phyloP scores from a whole-genome alignment of 169 alveolate genomes.

The Amoebophrya sp. region DNA sequence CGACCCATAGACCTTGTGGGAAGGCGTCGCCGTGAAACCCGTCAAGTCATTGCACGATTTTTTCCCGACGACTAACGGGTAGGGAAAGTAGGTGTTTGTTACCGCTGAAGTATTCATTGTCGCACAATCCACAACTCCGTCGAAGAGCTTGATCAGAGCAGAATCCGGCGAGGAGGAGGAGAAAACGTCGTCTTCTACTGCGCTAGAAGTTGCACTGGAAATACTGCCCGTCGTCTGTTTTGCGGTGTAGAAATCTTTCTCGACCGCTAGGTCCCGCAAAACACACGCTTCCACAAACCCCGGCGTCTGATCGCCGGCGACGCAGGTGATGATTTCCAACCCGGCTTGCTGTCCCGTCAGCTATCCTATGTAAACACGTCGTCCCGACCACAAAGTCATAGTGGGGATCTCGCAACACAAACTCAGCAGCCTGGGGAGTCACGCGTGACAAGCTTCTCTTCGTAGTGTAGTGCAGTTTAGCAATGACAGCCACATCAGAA shows the following conservation, averaged over 20 bases:
- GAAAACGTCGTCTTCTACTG: background rate
- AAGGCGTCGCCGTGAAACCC: background rate
- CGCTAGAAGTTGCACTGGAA: too few species aligned
- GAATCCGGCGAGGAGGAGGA: background rate
- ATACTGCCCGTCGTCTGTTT: background rate
- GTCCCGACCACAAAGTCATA: too few species aligned
- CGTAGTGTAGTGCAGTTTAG: too few species aligned
- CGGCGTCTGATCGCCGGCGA: background rate
- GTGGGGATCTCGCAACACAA: too few species aligned
- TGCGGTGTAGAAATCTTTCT: background rate
- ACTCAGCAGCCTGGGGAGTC: too few species aligned
- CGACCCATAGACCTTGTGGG: background rate
- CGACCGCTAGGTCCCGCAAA: background rate
- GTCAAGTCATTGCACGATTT: background rate
- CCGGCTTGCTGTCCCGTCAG: background rate
- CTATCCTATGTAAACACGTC: too few species aligned
- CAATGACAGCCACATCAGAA: too few species aligned
- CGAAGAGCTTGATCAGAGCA: background rate
- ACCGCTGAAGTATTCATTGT: background rate
- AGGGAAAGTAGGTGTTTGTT: background rate
- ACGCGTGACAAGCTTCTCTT: too few species aligned
- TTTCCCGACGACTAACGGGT: background rate
- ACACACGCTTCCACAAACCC: background rate
- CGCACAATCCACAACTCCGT: background rate
- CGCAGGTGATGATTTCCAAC: background rate